Percentiles rank a stretch among this genome's conserved stretches.
These are phyloP conservation scores for Debaryomyces coudertii DNA, from an alignment of 1,139 yeast species.

Conservation along the genomic window DNA sequence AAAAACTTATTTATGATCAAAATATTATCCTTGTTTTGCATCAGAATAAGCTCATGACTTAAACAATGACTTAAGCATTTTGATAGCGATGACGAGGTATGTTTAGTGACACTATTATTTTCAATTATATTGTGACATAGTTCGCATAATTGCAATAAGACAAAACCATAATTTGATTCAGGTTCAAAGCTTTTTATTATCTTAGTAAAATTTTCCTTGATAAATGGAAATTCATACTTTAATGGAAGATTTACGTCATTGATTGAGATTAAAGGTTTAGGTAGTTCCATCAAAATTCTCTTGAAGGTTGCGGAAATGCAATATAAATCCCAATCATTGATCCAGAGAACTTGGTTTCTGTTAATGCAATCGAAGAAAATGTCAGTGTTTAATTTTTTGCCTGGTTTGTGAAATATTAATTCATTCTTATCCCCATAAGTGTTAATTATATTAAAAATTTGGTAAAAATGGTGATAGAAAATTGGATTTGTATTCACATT, in stretches of 20 bases:
- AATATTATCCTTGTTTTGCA: constrained; percentile 48
- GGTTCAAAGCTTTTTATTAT: constrained; percentile 26
- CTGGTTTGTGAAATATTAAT: constrained; percentile 60
- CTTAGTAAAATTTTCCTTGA: constrained; percentile 34
- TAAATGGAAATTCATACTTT: constrained; percentile 45
- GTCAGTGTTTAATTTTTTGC: constrained; percentile 54
- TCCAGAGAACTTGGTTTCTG: constrained; percentile 58
- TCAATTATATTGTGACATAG: constrained; percentile 39
- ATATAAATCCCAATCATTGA: constrained; percentile 65
- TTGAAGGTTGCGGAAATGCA: constrained; percentile 59
- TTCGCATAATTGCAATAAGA: constrained; percentile 46
- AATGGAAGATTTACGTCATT: constrained; percentile 50
- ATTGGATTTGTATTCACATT: constrained; percentile 28
- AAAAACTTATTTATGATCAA: constrained; percentile 55
- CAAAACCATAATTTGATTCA: constrained; percentile 21
- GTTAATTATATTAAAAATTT: constrained; percentile 51
- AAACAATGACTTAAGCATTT: constrained; percentile 54
- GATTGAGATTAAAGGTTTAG: constrained; percentile 49
- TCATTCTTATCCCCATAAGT: constrained; percentile 49
- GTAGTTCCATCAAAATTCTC: constrained; percentile 48
- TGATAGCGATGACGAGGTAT: constrained; percentile 48
- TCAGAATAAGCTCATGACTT: constrained; percentile 52
- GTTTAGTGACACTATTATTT: constrained; percentile 41
- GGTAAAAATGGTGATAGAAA: constrained; percentile 44
- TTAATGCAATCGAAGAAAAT: constrained; percentile 55